A percentile compares a stretch with the other conserved stretches of the same genome.
Evolutionary conservation across 495 filamentous ascomycete species (phyloP).

Genomic region (Choiromyces venosus): DNA sequence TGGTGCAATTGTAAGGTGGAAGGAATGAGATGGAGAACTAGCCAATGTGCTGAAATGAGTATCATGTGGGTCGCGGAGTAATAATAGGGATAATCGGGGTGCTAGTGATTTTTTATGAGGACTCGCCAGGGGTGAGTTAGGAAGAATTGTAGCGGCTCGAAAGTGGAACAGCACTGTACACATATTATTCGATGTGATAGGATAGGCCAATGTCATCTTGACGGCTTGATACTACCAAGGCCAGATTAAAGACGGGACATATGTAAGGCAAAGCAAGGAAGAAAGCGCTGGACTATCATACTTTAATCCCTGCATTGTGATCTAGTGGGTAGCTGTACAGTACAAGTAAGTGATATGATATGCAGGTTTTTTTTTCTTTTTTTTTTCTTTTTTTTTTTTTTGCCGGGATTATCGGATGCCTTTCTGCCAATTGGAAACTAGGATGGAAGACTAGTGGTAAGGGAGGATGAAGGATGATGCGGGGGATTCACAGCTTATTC

Average conservation of each 20-base stretch:
- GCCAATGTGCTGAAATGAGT: background rate
- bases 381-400: background rate
- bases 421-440: background rate
- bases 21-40: background rate
- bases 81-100: background rate
- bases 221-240: too few relatives aligned
- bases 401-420: background rate
- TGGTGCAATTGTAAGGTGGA: background rate
- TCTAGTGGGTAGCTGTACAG: too few relatives aligned
- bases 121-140: background rate
- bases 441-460: background rate
- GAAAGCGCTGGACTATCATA: background rate
- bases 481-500: background rate
- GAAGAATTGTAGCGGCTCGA: background rate
- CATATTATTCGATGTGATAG: background rate
- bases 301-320: too few relatives aligned
- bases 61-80: background rate
- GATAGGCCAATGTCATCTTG: background rate
- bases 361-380: background rate
- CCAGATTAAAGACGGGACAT: background rate
- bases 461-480: background rate
- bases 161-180: background rate
- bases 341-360: background rate
- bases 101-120: background rate
- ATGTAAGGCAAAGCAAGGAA: background rate